Base-by-base conservation (phyloP, 2,329 filamentous ascomycete genomes). In the Colletotrichum sp. region DNA sequence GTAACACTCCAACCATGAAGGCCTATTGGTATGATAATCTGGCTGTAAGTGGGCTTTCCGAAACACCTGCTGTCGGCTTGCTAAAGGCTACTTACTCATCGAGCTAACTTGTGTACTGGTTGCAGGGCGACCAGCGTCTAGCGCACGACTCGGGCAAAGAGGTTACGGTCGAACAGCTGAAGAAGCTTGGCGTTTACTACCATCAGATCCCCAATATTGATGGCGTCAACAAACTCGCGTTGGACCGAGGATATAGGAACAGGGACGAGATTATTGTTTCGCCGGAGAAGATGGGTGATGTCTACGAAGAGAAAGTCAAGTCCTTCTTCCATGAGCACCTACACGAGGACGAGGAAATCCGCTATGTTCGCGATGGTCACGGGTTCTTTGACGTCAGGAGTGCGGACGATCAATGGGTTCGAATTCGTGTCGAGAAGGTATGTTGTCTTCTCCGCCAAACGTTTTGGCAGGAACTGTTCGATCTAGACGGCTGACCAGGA, bases 321-420 rank as follows among this genome's bases (percentile, higher is more conserved):
- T 92, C 86, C 79, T 99, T 99, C 88, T 99, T 98, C 88, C 84
- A 94, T 80, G 97, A 99, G 89, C 97, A 99, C 84, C 85, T 99
- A 80, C 97, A 99, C 83, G 97, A 99, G 87, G 97, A 99, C 80
- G 97, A 99, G 87, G 97, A 99, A 89, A 99, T 99, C 79, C 90
- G 97, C 64, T 99, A 98, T 82, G 96, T 99, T 79, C 89, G 95
- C 36, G 96, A 94, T 76, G 97, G 97, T 0, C 91, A 91, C 71
- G 97, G 97, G 1, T 99, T 94, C 84, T 99, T 99, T 83, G 97
- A 99, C 85, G 96, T 99, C 5, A 89, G 97, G 65, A 93, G 92
- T 81, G 89, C 94, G 84, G 91, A 91, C 24, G 96, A 98, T 82
- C 92, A 94, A 78, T 99, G 97, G 97, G 92, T 99, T 74, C 89